A percentile compares a stretch with the other conserved stretches of the same genome.
These are phyloP conservation scores for Gossypium sturtianum DNA, from an alignment of 345 rosid genomes.

Conservation along the genomic window DNA sequence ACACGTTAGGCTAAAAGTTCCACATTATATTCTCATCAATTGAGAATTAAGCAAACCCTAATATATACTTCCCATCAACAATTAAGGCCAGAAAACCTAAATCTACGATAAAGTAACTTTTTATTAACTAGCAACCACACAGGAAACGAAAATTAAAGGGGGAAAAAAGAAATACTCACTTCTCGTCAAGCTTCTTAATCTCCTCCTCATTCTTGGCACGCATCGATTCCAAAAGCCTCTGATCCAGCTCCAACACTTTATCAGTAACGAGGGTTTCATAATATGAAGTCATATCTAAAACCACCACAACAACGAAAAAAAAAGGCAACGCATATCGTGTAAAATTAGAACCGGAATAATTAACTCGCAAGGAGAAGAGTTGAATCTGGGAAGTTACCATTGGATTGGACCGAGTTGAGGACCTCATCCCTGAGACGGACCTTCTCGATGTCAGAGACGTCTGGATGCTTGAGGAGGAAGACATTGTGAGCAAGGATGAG, in stretches of 20 bases:
- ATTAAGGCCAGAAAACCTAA: not conserved
- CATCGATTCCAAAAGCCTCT: slow-evolving; percentile 63
- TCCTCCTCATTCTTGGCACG: slow-evolving; percentile 60
- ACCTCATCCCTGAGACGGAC: slow-evolving; percentile 87
- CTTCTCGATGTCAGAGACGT: slow-evolving; percentile 86
- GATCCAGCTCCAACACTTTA: slow-evolving; percentile 64
- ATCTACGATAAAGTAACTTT: not conserved
- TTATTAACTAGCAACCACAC: not conserved
- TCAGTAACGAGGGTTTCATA: slow-evolving; percentile 73
- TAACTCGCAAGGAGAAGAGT: not conserved
- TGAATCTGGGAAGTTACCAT: slow-evolving; percentile 38
- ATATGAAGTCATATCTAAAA: slow-evolving; percentile 79
- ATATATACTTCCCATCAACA: not conserved
- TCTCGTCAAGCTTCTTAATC: slow-evolving; percentile 84
- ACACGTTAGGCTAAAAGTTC: not conserved
- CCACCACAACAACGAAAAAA: not conserved
- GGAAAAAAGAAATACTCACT: slow-evolving; percentile 39
- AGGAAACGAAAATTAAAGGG: not conserved
- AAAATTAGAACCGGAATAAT: not conserved
- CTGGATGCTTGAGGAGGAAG: slow-evolving; percentile 73
- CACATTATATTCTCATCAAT: not conserved
- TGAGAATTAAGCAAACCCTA: not conserved
- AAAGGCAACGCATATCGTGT: slow-evolving; percentile 7
- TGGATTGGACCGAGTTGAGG: slow-evolving; percentile 55
- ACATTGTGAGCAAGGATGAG: slow-evolving; percentile 77